Conservation (phyloP, 768 basidiomycete genomes). For the Xerocomus potaroensis region DNA sequence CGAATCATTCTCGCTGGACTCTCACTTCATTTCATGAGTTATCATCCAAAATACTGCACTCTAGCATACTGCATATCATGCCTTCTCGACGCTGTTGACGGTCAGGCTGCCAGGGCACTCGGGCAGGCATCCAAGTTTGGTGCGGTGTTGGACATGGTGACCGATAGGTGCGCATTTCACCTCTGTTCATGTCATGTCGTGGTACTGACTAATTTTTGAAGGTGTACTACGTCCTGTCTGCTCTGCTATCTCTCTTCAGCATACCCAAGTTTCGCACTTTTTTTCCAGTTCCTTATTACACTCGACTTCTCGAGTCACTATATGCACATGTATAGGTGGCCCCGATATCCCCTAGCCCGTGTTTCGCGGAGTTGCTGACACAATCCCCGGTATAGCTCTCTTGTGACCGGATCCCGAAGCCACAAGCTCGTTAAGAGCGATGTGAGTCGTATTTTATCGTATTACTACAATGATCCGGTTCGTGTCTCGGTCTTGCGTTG, state of each 20-base stretch:
- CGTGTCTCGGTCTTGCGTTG: constrained; percentile 29
- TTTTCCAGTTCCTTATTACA: constrained; percentile 94
- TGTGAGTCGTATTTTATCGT: constrained; percentile 86
- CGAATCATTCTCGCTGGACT: constrained; percentile 88
- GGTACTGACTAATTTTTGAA: constrained; percentile 27
- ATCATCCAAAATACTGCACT: constrained; percentile 91
- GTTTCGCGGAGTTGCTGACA: constrained; percentile 2
- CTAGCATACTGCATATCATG: constrained; percentile 86
- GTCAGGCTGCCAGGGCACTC: constrained; percentile 82
- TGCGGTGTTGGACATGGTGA: constrained; percentile 98
- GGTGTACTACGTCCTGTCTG: constrained; percentile 94
- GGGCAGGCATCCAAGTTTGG: constrained; percentile 96
- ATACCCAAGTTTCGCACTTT: constrained; percentile 78
- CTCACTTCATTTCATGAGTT: constrained; percentile 90
- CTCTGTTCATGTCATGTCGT: not conserved
- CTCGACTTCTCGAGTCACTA: constrained; percentile 98
- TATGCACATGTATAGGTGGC: constrained; percentile 99
- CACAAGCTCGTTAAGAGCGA: constrained; percentile 93
- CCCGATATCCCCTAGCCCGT: no score
- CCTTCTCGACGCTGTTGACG: constrained; percentile 93
- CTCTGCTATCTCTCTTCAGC: constrained; percentile 90
- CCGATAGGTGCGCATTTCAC: constrained; percentile 71
- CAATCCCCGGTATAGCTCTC: constrained; percentile 56
- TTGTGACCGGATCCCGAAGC: constrained; percentile 89
- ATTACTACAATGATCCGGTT: constrained; percentile 92